These are phyloP conservation scores for Hanseniaspora pseudoguilliermondii DNA, from an alignment of 805 yeast species.

Conservation along the genomic window DNA sequence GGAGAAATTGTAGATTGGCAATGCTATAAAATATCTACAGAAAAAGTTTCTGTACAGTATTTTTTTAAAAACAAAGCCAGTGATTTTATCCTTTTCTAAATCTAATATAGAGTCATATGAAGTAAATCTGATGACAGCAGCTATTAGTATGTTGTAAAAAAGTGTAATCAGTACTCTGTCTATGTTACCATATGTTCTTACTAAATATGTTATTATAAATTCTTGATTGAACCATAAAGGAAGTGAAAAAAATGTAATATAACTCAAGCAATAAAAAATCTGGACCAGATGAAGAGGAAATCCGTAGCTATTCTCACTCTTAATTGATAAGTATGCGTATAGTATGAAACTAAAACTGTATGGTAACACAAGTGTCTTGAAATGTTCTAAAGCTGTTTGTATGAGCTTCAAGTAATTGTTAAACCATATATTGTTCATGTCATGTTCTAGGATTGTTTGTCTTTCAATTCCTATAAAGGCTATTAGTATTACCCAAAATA, in stretches of 20 bases:
- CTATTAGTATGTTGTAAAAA: constrained; percentile 30
- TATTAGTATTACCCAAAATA: constrained; percentile 67
- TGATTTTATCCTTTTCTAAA: constrained; percentile 89
- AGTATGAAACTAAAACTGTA: constrained; percentile 37
- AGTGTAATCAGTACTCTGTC: constrained; percentile 17
- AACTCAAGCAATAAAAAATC: constrained; percentile 60
- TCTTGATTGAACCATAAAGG: constrained; percentile 56
- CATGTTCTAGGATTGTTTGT: constrained; percentile 32
- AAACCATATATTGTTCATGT: constrained; percentile 28
- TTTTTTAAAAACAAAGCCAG: constrained; percentile 71
- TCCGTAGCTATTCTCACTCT: constrained; percentile 24
- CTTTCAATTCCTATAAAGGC: constrained; percentile 43
- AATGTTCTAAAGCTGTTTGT: constrained; percentile 28
- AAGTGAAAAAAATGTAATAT: constrained; percentile 49
- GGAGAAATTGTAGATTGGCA: constrained; percentile 61
- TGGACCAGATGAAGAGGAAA: constrained; percentile 66
- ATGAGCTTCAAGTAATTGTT: constrained; percentile 32
- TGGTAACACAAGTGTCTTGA: constrained; percentile 33
- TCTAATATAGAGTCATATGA: constrained; percentile 77
- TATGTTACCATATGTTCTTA: constrained; percentile 23
- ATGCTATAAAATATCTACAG: constrained; percentile 37
- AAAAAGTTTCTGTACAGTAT: constrained; percentile 37
- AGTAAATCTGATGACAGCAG: constrained; percentile 39
- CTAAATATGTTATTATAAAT: constrained; percentile 31
- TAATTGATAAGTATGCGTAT: constrained; percentile 45